Base-by-base conservation (phyloP, 1,284 basidiomycete species). In the Cystobasidium pallidum region DNA sequence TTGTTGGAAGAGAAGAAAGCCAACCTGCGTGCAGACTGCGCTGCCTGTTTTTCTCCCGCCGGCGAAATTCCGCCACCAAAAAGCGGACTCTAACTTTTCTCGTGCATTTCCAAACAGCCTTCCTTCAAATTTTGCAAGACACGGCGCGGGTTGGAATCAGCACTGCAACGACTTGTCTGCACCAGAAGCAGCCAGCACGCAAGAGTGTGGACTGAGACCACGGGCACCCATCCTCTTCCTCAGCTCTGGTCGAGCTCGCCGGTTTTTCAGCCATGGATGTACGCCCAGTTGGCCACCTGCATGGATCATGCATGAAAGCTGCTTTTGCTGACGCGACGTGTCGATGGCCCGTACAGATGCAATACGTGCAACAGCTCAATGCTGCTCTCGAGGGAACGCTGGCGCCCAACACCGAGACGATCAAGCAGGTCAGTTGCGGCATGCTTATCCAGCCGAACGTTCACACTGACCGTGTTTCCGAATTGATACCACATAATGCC, bases 381-480 rank as follows among this genome's bases (percentile, higher is more conserved):
- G 85, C 86, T 82, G 87, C 95, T 74, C 88, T 97, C 68, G 83
- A 89, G 76, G 91, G 92, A 80, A 90, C 89, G 39, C 91, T 89
- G 72, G 88, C 90, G 70, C 91, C 90, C 77, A 91, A 96, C 83
- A 96, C 94, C 47, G 85, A 85, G 74, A 85, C 89, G 78, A 87
- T 96, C 81, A 94, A 95, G 84, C 86, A 89, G 78, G 92, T 94
- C 8, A n/a, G 64, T 54, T 36, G 21, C 19, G 6, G 17, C 28
- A n/a, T 64, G 17, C 15, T 2, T 13, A 3, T 10, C 1, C 45
- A 3, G 17, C 17, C 34, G 4, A 32, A 6, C 19, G 1, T 15
- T 32, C 41, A 10, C n/a, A 75, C 67, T 76, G 78, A 80, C 59
- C 54, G 54, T 36, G 54, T 34, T n/a, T 57, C 30, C 26, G n/a